Base-by-base conservation (phyloP, 108 stramenopile species). In the Nitzschia sp. region DNA sequence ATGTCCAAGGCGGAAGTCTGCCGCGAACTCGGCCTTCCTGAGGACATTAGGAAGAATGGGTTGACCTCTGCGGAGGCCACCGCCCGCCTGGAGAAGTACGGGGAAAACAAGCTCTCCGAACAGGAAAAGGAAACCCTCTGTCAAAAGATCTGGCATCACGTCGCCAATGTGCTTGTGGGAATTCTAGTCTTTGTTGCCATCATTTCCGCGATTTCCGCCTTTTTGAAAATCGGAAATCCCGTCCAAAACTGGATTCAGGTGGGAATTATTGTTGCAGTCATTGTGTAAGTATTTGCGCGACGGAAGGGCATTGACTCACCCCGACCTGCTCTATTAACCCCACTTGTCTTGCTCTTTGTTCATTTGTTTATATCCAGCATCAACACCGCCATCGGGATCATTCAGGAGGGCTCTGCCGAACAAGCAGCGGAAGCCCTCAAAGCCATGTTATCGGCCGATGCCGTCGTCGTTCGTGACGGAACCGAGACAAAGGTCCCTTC, bases 381-480 rank as follows among this genome's bases (percentile, higher is more conserved):
- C 57, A 93, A 93, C 71, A 85, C 92, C 15, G 72, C 71, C 61
- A 90, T 93, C 57, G 92, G 92, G 54, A 90, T 93, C 64, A 72
- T 87, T 54, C 92, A 93, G 67, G 92, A 93, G 61, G 87, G 87
- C 63, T 83, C 84, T 24, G 88, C 92, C 47, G 89, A 91, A 64
- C 77, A 86, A 68, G 88, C 89, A n/a, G 85, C 87, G 15, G 88
- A 87, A 28, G 89, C 89, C 21, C 75, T 93, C 64, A 93, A 91
- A 83, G 75, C 74, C 49, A 93, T 93, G 92, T 86, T 90, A 18
- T 88, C 89, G 42, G 66, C 77, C 31, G 85, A 90, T 45, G 88
- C 89, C 33, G 58, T 78, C 24, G 86, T 90, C 48, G 42, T 88
- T 28, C 85, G 92, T 30, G 77, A 81, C 62, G 89, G 92, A n/a